phyloP scores from a whole-genome alignment of 2,329 filamentous ascomycete genomes.

The Trichoderma hamatum region DNA sequence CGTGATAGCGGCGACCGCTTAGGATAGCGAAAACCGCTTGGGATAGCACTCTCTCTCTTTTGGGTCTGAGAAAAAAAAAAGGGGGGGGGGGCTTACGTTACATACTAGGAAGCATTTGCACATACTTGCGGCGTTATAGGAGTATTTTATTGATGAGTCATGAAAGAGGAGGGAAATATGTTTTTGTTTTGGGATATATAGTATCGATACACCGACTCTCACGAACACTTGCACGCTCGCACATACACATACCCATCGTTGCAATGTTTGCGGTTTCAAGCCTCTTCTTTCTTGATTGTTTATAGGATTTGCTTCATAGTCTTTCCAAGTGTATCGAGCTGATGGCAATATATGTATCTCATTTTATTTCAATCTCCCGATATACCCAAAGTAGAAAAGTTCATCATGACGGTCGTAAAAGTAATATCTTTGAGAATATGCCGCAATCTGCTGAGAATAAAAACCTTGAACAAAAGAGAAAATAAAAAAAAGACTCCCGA shows the following conservation, averaged over 20 bases:
- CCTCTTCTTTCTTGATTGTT: neutral
- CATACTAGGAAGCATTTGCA: constrained; percentile 3
- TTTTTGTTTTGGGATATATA: constrained; percentile 6
- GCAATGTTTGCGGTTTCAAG: neutral
- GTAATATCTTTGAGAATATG: neutral
- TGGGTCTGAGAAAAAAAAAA: neutral
- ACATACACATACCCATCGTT: constrained; percentile 12
- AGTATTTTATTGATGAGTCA: constrained; percentile 16
- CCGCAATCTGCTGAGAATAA: neutral
- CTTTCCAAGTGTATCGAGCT: neutral
- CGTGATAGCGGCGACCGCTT: neutral
- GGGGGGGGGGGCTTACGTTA: too few relatives aligned
- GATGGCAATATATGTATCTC: neutral
- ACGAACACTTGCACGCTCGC: neutral
- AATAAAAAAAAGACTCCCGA: neutral
- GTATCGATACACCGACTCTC: neutral
- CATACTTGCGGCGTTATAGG: constrained; percentile 14
- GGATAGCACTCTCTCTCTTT: neutral
- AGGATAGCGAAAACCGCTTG: neutral
- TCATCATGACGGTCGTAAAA: neutral
- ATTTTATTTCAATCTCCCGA: neutral
- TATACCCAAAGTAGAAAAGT: neutral
- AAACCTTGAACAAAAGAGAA: neutral
- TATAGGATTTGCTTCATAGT: neutral
- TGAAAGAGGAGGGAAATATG: constrained; percentile 5